These are phyloP conservation scores for Pyrenophora graminea DNA, from an alignment of 2,329 filamentous ascomycete species.

Conservation along the genomic window DNA sequence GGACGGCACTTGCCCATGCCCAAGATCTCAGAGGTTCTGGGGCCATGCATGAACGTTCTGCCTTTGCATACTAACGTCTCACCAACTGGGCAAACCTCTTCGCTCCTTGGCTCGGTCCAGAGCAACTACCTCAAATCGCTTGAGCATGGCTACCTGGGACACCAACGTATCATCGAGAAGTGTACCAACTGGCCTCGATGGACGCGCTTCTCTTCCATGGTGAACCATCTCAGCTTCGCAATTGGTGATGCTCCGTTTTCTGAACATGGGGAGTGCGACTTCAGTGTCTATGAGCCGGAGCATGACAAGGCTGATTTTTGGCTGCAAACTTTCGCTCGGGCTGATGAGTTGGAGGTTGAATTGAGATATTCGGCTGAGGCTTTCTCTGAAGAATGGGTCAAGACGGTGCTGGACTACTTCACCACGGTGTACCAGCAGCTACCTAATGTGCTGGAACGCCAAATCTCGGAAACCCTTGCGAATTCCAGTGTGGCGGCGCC, in stretches of 20 bases:
- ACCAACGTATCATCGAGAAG: slow-evolving; percentile 6
- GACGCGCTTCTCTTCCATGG: slow-evolving; percentile 6
- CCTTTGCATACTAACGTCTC: background rate
- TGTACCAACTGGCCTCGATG: slow-evolving; percentile 8
- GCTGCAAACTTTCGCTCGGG: slow-evolving; percentile 4
- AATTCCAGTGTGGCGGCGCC: background rate
- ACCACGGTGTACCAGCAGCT: background rate
- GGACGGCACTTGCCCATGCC: slow-evolving; percentile 3
- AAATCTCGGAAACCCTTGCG: background rate
- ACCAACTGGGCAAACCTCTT: background rate
- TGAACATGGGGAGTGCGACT: background rate
- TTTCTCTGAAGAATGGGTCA: background rate
- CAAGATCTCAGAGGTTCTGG: slow-evolving; percentile 1
- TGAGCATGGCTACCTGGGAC: slow-evolving; percentile 4
- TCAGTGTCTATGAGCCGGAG: slow-evolving; percentile 2
- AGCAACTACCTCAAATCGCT: slow-evolving; percentile 5
- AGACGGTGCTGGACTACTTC: background rate
- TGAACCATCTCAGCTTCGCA: slow-evolving; percentile 8
- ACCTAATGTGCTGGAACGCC: background rate
- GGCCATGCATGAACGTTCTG: slow-evolving; percentile 7
- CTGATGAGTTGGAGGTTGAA: slow-evolving; percentile 1
- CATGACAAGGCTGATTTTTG: slow-evolving; percentile 9
- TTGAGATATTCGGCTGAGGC: slow-evolving; percentile 1
- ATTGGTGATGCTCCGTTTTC: slow-evolving; percentile 1
- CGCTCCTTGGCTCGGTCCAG: slow-evolving; percentile 3